Base-by-base conservation (phyloP, 768 basidiomycete species). In the Lyophyllum shimeji region DNA sequence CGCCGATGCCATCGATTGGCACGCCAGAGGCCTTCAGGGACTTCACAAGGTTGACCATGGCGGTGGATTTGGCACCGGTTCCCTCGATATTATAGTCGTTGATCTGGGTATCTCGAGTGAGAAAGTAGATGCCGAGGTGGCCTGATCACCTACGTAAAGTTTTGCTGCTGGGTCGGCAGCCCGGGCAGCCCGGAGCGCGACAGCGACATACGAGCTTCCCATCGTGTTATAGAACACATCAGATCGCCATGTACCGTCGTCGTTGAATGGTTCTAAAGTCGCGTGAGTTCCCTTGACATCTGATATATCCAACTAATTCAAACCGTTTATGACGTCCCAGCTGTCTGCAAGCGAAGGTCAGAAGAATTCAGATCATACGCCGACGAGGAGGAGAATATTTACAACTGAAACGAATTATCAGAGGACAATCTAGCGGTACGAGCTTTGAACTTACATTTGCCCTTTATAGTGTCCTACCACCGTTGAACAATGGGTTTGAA, bases 1-100 rank as follows among this genome's bases (percentile, higher is more conserved):
- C 73, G 53, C 86, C 86, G 45, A 89, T 71, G 39, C 84, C 85
- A 63, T 86, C 80, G 61, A 87, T 72, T 5, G 85, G 84, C 1
- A 76, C 76, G 21, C 76, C 78, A 24, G 72, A 69, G 0, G 71
- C 69, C 57, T 80, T 64, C 47, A 86, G 78, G 18, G 71, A 66
- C 53, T 76, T 71, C 20, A 84, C 77, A 50, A 86, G 78, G 57
- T 76, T 77, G 58, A 76, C 67, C 74, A 85, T 79, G 18, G 80
- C 77, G 42, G 82, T 80, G 15, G 82, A 74, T 64, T 86, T 86
- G 27, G 78, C 71, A 31, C 80, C 79, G 34, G 73, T 67, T 4
- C 67, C 69, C 53, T 77, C 77, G 51, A 77, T 69, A 50, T 78
- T 74, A 63, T 69, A 76, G 60, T 76, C 75, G 52, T 75, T 76